Percentiles rank a stretch among this genome's conserved stretches.
Conservation (phyloP, 1,139 yeast species). For the Blastobotrys serpentis region DNA sequence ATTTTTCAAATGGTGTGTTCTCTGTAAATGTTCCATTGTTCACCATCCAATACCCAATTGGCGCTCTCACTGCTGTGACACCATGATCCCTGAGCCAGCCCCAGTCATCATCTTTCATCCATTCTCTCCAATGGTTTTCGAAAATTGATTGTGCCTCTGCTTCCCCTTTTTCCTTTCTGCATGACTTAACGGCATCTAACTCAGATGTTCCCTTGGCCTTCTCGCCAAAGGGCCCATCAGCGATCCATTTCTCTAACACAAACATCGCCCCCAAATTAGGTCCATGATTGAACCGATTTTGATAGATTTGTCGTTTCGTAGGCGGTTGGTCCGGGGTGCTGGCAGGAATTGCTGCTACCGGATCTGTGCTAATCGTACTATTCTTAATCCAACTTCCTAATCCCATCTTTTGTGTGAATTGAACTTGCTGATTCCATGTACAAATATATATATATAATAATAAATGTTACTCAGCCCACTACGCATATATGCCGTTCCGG, state of each 20-base stretch:
- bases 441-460: neutral
- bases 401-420: neutral
- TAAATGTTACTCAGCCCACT: too few species aligned
- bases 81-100: slow-evolving; percentile 63
- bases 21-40: slow-evolving; percentile 58
- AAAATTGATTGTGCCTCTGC: slow-evolving; percentile 56
- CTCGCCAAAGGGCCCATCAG: slow-evolving; percentile 47
- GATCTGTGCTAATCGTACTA: slow-evolving; percentile 1
- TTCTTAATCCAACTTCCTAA: slow-evolving; percentile 7
- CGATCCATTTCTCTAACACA: slow-evolving; percentile 64
- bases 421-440: neutral
- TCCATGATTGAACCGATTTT: slow-evolving; percentile 70
- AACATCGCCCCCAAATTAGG: slow-evolving; percentile 86
- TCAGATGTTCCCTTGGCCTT: slow-evolving; percentile 58
- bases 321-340: slow-evolving; percentile 42
- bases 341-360: slow-evolving; percentile 34
- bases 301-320: slow-evolving; percentile 54
- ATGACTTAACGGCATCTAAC: slow-evolving; percentile 62
- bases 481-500: too few species aligned
- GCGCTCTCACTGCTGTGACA: slow-evolving; percentile 77
- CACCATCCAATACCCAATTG: slow-evolving; percentile 89
- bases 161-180: slow-evolving; percentile 49
- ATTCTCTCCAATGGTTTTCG: slow-evolving; percentile 70
- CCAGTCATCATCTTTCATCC: slow-evolving; percentile 73
- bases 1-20: slow-evolving; percentile 60